Conservation (phyloP, 306 rosid genomes). For the Lathyrus tuberosus region DNA sequence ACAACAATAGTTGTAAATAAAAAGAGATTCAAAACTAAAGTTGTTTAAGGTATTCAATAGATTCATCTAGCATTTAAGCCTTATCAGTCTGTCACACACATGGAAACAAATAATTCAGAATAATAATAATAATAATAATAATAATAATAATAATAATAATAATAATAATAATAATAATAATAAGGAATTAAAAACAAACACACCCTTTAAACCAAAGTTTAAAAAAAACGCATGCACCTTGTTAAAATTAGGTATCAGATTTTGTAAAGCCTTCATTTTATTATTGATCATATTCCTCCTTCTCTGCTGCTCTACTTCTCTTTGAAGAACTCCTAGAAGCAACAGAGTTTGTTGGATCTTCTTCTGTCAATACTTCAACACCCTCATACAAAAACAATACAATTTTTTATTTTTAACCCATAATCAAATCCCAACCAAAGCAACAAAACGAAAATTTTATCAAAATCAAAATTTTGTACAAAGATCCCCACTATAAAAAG, state of each 20-base stretch:
- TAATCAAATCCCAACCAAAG: no score
- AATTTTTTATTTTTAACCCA: no score
- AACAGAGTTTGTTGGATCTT: conserved; percentile 45
- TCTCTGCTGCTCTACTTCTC: conserved; percentile 96
- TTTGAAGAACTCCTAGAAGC: conserved; percentile 69
- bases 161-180: conserved; percentile 7
- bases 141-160: no score
- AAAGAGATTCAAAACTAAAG: conserved; percentile 68
- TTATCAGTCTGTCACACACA: conserved; percentile 71
- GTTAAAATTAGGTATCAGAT: conserved; percentile 90
- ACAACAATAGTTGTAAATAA: neutral
- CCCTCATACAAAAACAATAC: conserved; percentile 70
- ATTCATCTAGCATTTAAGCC: conserved; percentile 35
- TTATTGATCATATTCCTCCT: conserved; percentile 92
- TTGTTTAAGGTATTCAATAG: conserved; percentile 95
- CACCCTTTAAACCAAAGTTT: conserved; percentile 9
- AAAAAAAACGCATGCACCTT: conserved; percentile 53
- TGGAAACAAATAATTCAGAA: conserved; percentile 18
- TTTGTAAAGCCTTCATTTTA: conserved; percentile 95
- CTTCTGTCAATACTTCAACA: conserved; percentile 65
- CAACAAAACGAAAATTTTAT: no score
- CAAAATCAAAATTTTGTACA: no score
- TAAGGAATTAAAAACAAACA: neutral
- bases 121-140: no score
- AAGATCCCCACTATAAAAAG: no score